Base-by-base conservation (phyloP, 2,329 filamentous ascomycete genomes). In the Fusarium irregulare region DNA sequence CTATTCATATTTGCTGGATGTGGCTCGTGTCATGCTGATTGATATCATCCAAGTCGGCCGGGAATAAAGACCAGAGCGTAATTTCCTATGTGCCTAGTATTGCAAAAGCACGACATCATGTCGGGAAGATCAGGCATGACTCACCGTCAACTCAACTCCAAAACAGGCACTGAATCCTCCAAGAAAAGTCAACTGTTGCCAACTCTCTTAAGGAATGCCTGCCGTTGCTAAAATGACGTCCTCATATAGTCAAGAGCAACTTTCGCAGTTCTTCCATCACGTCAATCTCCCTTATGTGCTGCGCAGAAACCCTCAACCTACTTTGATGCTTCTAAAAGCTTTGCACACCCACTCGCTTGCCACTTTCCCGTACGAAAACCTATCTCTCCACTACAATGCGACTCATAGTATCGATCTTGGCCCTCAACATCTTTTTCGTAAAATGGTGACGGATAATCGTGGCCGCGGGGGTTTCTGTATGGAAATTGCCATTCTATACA, bases 401-500 rank as follows among this genome's bases (percentile, higher is more conserved):
- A 14, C 64, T 60, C 81, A 83, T 41, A 60, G 69, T 4, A 79
- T 86, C 47, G 61, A 76, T 14, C 81, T 89, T 5, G 77, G 84
- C 21, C 82, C 84, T 0, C 77, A 83, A 21, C 62, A 76, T 47
- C 79, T 88, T 2, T 88, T 84, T 73, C 64, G 75, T 6, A 89
- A 88, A 66, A 81, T 87, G 53, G 78, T 89, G 14, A 56, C 65
- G 2, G 70, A 80, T 45, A 74, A 77, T 3, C 80, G 81, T 4
- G 80, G 80, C 8, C 78, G 82, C 1, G 88, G 88, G 2, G 87
- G 88, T 0, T 90, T 89, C 77, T 91, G 88, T 76, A 87, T 90
- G 82, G 87, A 90, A 73, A 80, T 83, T 20, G 85, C 81, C 45
- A 83, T 88, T 44, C 80, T 90, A 16, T 89, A 88, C 72, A 81